Conservation (phyloP, 371 early-diverging fungal species). For the Smittium culicis region DNA sequence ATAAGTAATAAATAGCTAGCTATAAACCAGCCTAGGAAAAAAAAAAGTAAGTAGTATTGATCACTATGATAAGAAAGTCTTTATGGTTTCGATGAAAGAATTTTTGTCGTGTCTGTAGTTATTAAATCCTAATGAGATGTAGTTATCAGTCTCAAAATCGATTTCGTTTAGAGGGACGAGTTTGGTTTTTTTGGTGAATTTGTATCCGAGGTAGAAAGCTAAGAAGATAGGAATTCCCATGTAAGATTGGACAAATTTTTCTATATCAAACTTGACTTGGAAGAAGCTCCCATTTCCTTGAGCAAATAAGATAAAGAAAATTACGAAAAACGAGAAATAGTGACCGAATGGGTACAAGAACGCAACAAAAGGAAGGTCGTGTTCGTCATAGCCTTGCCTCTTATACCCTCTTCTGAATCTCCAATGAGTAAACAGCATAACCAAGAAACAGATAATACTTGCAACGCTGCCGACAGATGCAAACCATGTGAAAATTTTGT, state of each 20-base stretch:
- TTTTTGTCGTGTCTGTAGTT: slow-evolving; percentile 13
- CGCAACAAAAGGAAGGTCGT: slow-evolving; percentile 55
- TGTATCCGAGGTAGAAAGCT: slow-evolving; percentile 28
- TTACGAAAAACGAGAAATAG: slow-evolving; percentile 40
- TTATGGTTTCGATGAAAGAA: background rate
- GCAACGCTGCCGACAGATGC: slow-evolving; percentile 53
- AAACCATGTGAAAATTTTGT: slow-evolving; percentile 53
- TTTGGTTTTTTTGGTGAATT: slow-evolving; percentile 18
- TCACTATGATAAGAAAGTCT: background rate
- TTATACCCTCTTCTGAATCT: slow-evolving; percentile 66
- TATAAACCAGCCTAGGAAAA: no score
- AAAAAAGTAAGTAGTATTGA: no score
- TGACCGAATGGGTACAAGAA: slow-evolving; percentile 60
- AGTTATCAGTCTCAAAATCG: slow-evolving; percentile 23
- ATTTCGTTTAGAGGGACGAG: slow-evolving; percentile 28
- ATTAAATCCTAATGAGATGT: background rate
- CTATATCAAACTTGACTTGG: slow-evolving; percentile 17
- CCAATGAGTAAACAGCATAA: slow-evolving; percentile 56
- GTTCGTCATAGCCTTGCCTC: slow-evolving; percentile 46
- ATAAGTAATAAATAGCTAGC: no score
- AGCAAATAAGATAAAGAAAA: slow-evolving; percentile 43
- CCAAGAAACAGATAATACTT: slow-evolving; percentile 64
- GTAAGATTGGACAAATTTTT: slow-evolving; percentile 21
- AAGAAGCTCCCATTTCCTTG: slow-evolving; percentile 38
- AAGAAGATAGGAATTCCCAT: slow-evolving; percentile 35